Conservation (phyloP, 2,329 filamentous ascomycete species). For the Apiospora kogelbergensis region DNA sequence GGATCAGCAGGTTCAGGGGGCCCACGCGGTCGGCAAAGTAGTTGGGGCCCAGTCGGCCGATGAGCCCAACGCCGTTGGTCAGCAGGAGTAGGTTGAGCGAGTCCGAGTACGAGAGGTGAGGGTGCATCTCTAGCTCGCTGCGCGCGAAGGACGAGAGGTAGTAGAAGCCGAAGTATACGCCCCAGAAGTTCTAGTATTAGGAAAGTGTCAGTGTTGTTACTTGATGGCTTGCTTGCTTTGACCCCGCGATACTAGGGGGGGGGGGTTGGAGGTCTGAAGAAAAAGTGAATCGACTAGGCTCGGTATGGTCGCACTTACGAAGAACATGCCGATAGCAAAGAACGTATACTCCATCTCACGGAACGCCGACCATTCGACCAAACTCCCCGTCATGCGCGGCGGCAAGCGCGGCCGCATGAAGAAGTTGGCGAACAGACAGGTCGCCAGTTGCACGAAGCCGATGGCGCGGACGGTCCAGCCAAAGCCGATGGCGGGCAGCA, state of each 20-base stretch:
- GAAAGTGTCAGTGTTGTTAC: background rate
- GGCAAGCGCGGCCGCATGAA: conserved; percentile 43
- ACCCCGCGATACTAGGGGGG: no score
- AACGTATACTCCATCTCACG: conserved; percentile 54
- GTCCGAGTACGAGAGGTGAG: conserved; percentile 42
- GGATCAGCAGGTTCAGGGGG: conserved; percentile 60
- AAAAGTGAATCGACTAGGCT: background rate
- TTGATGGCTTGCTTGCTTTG: no score
- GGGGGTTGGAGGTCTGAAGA: no score
- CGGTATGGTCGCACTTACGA: conserved; percentile 23
- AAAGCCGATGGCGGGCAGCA: conserved; percentile 25
- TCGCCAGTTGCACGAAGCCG: conserved; percentile 44
- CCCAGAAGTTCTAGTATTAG: conserved; percentile 38
- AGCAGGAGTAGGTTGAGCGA: conserved; percentile 63
- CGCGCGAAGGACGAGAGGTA: conserved; percentile 54
- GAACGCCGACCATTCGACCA: conserved; percentile 59
- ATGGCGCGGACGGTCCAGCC: conserved; percentile 45
- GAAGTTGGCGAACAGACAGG: conserved; percentile 34
- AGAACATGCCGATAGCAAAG: conserved; percentile 49
- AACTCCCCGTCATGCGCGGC: conserved; percentile 46
- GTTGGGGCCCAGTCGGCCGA: conserved; percentile 59
- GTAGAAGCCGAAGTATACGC: conserved; percentile 53
- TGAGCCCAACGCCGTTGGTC: conserved; percentile 61
- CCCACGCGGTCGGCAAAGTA: conserved; percentile 58
- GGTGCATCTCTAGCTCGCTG: conserved; percentile 38